Base-by-base conservation (phyloP, 257 asterid genomes). In the Lithospermum erythrorhizon region DNA sequence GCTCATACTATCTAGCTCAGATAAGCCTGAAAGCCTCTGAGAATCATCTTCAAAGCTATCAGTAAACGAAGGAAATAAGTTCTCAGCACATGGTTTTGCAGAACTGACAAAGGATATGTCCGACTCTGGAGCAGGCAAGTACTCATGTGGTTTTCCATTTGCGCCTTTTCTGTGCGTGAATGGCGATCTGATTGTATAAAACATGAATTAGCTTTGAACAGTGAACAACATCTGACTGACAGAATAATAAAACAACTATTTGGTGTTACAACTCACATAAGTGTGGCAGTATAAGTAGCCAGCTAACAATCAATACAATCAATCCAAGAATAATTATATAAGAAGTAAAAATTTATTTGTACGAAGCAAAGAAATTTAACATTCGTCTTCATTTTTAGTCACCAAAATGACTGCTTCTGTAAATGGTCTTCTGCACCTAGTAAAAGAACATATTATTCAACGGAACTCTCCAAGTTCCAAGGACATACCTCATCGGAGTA, bases 41-140 rank as follows among this genome's bases (percentile, higher is more conserved):
- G 95, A 90, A 22, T 91, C 70, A 6, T 75, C 70, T 1, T 87
- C 93, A 30, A 61, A 66, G 75, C 75, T 75, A 20, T 85, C 97
- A 53, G 69, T 57, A 61, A 58, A 68, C 15, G 82, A 64, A 41
- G 89, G 86, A 65, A 82, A 68, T 59, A 82, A 66, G 58, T 19
- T 65, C 57, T 89, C 95, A 30, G 82, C 69, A 62, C 97, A 87
- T 57, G 79, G 81, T 68, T 96, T 85, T 53, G 69, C 74, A 37
- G 87, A 74, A 72, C 94, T 76, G 64, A 87, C 88, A 68, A 90
- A 90, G 25, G 98, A 87, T 70, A 90, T 85, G 77, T 90, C 96
- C 1, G 81, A 76, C 53, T 90, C 96, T 25, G 81, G 82, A 21
- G 81, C 67, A 65, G 94, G 69, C 18, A 18, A 41, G 60, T 83